Percentiles rank a stretch among this genome's conserved stretches.
These are phyloP conservation scores for Orbilia brochopaga DNA, from an alignment of 2,329 filamentous ascomycete species.

Conservation along the genomic window DNA sequence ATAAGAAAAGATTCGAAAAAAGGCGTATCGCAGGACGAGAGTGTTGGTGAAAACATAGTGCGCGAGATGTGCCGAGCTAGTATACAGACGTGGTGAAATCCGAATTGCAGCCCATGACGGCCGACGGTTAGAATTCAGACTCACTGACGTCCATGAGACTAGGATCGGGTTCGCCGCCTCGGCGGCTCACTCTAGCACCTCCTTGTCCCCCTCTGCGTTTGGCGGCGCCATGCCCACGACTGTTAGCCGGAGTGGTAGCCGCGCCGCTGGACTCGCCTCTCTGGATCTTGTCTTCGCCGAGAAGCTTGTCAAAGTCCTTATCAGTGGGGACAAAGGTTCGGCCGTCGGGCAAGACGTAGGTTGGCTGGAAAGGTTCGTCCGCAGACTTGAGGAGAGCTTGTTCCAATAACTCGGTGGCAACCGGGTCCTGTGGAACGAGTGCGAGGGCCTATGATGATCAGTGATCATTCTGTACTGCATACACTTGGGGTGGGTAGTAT, in stretches of 20 bases:
- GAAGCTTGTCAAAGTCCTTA: slow-evolving; percentile 29
- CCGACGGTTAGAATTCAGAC: slow-evolving; percentile 31
- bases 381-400: slow-evolving; percentile 64
- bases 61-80: too few relatives aligned
- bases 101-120: slow-evolving; percentile 10
- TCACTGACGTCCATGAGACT: slow-evolving; percentile 48
- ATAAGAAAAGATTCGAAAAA: background rate
- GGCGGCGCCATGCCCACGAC: slow-evolving; percentile 18
- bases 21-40: background rate
- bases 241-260: background rate
- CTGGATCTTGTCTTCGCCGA: slow-evolving; percentile 40
- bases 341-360: slow-evolving; percentile 18
- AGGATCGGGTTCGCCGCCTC: slow-evolving; percentile 29
- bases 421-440: slow-evolving; percentile 77
- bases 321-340: slow-evolving; percentile 12
- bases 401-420: slow-evolving; percentile 77
- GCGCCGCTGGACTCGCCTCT: background rate
- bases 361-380: slow-evolving; percentile 62
- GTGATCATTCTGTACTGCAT: background rate
- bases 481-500: background rate
- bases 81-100: background rate
- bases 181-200: slow-evolving; percentile 15
- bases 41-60: too few relatives aligned
- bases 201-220: slow-evolving; percentile 16
- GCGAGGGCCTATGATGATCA: slow-evolving; percentile 65